Evolutionary conservation across 345 rosid genomes (phyloP).

Genomic region (Schrenkiella parvula): DNA sequence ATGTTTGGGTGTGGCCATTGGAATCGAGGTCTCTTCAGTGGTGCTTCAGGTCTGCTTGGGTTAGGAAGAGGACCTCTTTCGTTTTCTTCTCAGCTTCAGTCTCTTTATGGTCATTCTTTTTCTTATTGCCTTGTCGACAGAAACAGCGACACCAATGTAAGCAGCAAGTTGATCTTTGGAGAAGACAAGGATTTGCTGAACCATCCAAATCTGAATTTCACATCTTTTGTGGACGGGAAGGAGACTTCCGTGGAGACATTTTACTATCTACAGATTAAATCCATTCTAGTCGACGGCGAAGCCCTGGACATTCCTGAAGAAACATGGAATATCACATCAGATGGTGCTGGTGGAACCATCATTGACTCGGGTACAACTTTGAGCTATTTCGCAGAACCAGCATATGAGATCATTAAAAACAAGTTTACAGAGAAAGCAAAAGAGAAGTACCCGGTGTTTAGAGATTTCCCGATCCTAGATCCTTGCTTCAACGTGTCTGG

Average conservation of each 20-base stretch:
- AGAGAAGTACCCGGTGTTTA: conserved; percentile 42
- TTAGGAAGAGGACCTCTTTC: conserved; percentile 90
- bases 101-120: conserved; percentile 71
- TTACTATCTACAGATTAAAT: conserved; percentile 67
- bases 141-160: conserved; percentile 51
- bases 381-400: conserved; percentile 61
- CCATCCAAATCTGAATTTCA: conserved; percentile 60
- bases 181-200: conserved; percentile 53
- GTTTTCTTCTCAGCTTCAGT: conserved; percentile 74
- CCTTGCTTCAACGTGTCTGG: conserved; percentile 91
- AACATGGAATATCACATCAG: conserved; percentile 59
- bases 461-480: conserved; percentile 55
- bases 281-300: conserved; percentile 62
- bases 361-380: conserved; percentile 79
- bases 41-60: conserved; percentile 81
- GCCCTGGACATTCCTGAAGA: conserved; percentile 54
- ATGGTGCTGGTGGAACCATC: conserved; percentile 79
- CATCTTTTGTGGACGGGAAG: conserved; percentile 47
- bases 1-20: conserved; percentile 91
- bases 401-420: conserved; percentile 52
- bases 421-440: conserved; percentile 54
- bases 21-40: conserved; percentile 74
- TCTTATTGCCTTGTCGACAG: conserved; percentile 77
- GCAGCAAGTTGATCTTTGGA: conserved; percentile 78
- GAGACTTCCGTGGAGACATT: conserved; percentile 45